phyloP scores from a whole-genome alignment of 2,329 filamentous ascomycete species.

The Elsinoe arachidis region DNA sequence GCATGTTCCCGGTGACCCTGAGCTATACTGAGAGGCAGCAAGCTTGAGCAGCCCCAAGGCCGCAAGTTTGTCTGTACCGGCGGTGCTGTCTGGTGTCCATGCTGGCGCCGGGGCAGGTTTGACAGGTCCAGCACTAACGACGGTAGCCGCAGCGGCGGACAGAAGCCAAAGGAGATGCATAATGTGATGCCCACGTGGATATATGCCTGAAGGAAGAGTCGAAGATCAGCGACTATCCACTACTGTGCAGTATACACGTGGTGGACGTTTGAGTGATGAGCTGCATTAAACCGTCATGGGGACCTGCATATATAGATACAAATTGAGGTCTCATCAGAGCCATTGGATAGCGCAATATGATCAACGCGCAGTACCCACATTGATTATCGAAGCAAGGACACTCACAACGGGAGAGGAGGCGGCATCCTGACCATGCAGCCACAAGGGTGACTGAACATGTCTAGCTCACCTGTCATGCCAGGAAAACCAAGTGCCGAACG shows the following conservation, averaged over 20 bases:
- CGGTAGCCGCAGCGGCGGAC: conserved; percentile 13
- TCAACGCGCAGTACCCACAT: background rate
- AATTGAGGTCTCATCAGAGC: background rate
- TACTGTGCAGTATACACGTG: background rate
- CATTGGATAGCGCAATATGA: no score
- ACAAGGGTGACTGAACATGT: conserved; percentile 10
- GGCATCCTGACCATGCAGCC: conserved; percentile 8
- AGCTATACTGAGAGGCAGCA: conserved; percentile 16
- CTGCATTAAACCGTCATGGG: background rate
- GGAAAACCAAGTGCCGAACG: conserved; percentile 5
- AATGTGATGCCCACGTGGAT: background rate
- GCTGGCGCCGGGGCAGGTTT: conserved; percentile 15
- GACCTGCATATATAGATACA: background rate
- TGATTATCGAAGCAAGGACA: background rate
- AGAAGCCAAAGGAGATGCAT: conserved; percentile 10
- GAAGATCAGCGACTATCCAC: no score
- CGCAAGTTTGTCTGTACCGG: conserved; percentile 21
- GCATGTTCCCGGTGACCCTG: background rate
- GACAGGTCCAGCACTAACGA: conserved; percentile 8
- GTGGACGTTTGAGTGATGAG: background rate
- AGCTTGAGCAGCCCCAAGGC: conserved; percentile 20
- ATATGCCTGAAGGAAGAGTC: no score
- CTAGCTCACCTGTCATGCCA: conserved; percentile 9
- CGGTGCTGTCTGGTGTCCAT: conserved; percentile 20
- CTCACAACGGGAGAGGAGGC: conserved; percentile 5